Conservation (phyloP, 1,284 basidiomycete genomes). For the Ganoderma lingzhi region DNA sequence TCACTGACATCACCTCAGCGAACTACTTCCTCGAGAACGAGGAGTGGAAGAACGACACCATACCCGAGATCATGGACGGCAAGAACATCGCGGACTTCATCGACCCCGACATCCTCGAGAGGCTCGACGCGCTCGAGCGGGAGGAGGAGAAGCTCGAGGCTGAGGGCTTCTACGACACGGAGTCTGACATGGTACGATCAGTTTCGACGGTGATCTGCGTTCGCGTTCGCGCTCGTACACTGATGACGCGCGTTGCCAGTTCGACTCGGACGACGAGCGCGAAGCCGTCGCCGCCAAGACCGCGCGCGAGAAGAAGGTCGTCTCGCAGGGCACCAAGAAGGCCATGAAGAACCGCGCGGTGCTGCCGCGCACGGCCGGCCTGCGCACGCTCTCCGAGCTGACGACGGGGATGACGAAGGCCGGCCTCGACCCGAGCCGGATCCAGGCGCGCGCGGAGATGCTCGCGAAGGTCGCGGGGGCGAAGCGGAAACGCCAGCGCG, state of each 20-base stretch:
- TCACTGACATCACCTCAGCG: constrained; percentile 57
- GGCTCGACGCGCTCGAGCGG: constrained; percentile 95
- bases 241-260: constrained; percentile 49
- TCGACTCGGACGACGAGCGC: constrained; percentile 93
- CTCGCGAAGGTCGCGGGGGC: constrained; percentile 82
- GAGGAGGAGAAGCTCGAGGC: constrained; percentile 95
- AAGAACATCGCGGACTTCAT: constrained; percentile 99
- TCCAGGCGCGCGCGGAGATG: constrained; percentile 88
- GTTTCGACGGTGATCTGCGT: neutral
- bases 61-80: constrained; percentile 97
- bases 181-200: constrained; percentile 79
- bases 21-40: constrained; percentile 91
- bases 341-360: constrained; percentile 86
- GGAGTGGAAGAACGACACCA: constrained; percentile 95
- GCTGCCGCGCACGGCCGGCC: constrained; percentile 87
- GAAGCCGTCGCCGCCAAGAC: constrained; percentile 75
- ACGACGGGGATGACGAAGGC: constrained; percentile 84
- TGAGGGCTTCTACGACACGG: constrained; percentile 95
- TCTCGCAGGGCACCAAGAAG: constrained; percentile 86
- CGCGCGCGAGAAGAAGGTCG: constrained; percentile 77
- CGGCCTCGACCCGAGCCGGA: constrained; percentile 88
- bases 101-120: constrained; percentile 98
- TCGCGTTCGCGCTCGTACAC: constrained; percentile 6
- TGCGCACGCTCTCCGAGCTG: constrained; percentile 90
- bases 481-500: constrained; percentile 73